Percentiles rank a stretch among this genome's conserved stretches.
These are phyloP conservation scores for Neurospora tetrasperma DNA, from an alignment of 495 filamentous ascomycete species.

Conservation along the genomic window DNA sequence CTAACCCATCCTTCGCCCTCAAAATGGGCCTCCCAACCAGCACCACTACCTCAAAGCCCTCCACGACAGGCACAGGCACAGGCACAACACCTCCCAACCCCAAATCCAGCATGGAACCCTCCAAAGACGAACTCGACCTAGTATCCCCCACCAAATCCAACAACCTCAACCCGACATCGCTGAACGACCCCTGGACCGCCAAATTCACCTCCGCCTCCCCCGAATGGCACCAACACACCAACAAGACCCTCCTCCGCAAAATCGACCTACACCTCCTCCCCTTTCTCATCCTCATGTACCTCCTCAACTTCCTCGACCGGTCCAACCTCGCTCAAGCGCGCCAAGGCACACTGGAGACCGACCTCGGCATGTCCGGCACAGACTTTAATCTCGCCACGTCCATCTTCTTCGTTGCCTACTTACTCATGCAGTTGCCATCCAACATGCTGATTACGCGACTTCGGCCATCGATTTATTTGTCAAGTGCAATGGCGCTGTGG, in stretches of 20 bases:
- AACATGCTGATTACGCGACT: constrained; percentile 42
- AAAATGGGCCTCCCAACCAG: not conserved
- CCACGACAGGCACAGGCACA: not conserved
- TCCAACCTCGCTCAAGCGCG: constrained; percentile 34
- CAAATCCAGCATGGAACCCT: not conserved
- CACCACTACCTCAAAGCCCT: not conserved
- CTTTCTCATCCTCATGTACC: constrained; percentile 32
- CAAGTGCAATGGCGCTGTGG: constrained; percentile 49
- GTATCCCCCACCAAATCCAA: too few species aligned
- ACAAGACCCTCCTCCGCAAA: constrained; percentile 25
- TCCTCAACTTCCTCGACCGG: constrained; percentile 37
- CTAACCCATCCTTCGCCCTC: not conserved
- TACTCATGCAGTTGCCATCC: constrained; percentile 46
- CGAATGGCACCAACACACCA: constrained; percentile 14
- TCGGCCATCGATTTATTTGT: constrained; percentile 43
- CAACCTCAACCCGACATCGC: too few species aligned
- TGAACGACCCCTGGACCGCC: not conserved
- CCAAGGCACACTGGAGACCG: constrained; percentile 34
- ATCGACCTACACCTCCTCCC: constrained; percentile 34
- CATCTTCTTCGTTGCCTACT: constrained; percentile 48
- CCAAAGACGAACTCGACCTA: not conserved
- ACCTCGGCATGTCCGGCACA: constrained; percentile 35
- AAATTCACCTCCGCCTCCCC: not conserved
- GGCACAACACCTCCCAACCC: not conserved
- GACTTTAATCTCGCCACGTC: constrained; percentile 46